These are phyloP conservation scores for Aspergillus nanangensis DNA, from an alignment of 495 filamentous ascomycete species.

Conservation along the genomic window DNA sequence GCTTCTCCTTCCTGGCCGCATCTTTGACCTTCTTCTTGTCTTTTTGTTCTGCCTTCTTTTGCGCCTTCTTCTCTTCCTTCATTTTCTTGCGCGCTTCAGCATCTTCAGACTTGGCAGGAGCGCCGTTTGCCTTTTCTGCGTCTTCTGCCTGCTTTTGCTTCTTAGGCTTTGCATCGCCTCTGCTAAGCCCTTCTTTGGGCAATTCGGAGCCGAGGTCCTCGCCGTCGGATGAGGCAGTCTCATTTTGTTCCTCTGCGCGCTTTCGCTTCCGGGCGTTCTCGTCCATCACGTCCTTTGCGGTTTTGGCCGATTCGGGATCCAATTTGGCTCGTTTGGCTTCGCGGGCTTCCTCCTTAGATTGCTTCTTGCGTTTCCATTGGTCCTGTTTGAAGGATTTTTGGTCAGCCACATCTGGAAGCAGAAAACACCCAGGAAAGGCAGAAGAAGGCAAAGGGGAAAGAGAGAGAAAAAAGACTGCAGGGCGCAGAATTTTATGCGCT, in stretches of 20 bases:
- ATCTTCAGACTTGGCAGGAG: slow-evolving; percentile 27
- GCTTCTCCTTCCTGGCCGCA: slow-evolving; percentile 38
- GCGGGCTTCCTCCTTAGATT: slow-evolving; percentile 76
- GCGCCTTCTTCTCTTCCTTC: slow-evolving; percentile 45
- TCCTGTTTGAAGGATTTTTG: slow-evolving; percentile 48
- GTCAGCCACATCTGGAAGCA: slow-evolving; percentile 22
- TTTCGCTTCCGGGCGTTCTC: slow-evolving; percentile 73
- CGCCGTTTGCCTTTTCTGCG: slow-evolving; percentile 20
- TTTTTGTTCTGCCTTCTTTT: slow-evolving; percentile 46
- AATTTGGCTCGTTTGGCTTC: slow-evolving; percentile 78
- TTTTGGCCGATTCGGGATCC: slow-evolving; percentile 75
- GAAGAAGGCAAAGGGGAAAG: slow-evolving; percentile 2
- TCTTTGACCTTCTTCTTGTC: slow-evolving; percentile 47
- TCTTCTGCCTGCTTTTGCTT: slow-evolving; percentile 33
- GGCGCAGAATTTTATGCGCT: slow-evolving; percentile 1
- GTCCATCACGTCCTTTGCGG: slow-evolving; percentile 80
- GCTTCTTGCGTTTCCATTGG: slow-evolving; percentile 85
- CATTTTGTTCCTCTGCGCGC: slow-evolving; percentile 43
- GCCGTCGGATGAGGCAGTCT: slow-evolving; percentile 32
- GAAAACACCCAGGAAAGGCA: neutral
- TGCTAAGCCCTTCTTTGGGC: slow-evolving; percentile 37
- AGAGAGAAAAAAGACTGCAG: slow-evolving; percentile 5
- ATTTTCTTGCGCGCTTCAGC: slow-evolving; percentile 36
- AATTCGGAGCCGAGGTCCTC: slow-evolving; percentile 40
- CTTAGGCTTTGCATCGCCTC: slow-evolving; percentile 29